phyloP scores from a whole-genome alignment of 176 grass and related monocot species.

The Lolium multiflorum region DNA sequence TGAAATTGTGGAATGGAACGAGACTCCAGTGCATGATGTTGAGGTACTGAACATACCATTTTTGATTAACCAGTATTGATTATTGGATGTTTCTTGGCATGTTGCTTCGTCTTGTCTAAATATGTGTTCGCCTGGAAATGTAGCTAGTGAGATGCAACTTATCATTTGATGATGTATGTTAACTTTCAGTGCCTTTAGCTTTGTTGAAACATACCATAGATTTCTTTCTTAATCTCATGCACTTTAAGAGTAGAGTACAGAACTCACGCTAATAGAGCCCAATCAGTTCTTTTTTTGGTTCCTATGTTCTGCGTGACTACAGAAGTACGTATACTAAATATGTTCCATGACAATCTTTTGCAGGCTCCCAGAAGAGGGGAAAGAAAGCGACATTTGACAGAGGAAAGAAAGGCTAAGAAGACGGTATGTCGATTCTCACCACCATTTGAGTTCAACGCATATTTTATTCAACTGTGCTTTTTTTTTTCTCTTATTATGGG shows the following conservation, averaged over 20 bases:
- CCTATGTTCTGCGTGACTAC: constrained; percentile 30
- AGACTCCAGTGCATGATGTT: constrained; percentile 28
- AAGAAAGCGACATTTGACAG: constrained; percentile 63
- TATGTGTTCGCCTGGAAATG: constrained; percentile 1
- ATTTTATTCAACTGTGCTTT: constrained; percentile 31
- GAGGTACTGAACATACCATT: constrained; percentile 44
- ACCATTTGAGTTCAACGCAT: constrained; percentile 23
- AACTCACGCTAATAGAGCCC: constrained; percentile 7
- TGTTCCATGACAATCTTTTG: constrained; percentile 38
- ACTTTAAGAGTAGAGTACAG: background rate
- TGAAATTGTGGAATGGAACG: constrained; percentile 56
- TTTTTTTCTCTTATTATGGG: constrained; percentile 22
- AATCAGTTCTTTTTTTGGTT: constrained; percentile 30
- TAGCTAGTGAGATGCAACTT: constrained; percentile 28
- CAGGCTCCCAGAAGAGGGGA: constrained; percentile 62
- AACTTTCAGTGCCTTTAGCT: background rate
- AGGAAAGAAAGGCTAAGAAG: constrained; percentile 83
- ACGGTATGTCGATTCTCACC: constrained; percentile 50
- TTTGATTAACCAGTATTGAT: constrained; percentile 15
- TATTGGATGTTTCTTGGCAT: background rate
- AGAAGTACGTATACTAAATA: constrained; percentile 5
- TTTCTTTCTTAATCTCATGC: background rate
- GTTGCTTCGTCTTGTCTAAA: constrained; percentile 24
- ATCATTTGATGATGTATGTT: constrained; percentile 10
- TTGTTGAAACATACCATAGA: constrained; percentile 17